These are phyloP conservation scores for Colletotrichum abscissum DNA, from an alignment of 2,329 filamentous ascomycete species.

Conservation along the genomic window DNA sequence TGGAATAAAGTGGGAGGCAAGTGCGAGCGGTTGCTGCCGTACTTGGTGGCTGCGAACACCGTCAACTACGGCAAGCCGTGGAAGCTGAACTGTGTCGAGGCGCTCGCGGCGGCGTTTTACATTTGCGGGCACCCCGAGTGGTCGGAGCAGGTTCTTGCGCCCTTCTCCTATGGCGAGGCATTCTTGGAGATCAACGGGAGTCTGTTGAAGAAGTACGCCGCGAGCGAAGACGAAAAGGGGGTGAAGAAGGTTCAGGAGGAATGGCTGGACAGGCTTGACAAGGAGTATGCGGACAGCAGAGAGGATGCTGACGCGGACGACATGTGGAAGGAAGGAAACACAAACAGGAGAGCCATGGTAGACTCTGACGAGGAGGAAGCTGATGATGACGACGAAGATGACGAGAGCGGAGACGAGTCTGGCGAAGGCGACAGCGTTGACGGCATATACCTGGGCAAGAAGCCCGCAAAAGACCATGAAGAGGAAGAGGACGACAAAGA, in stretches of 20 bases:
- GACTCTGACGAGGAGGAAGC: conserved; percentile 70
- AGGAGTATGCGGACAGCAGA: conserved; percentile 86
- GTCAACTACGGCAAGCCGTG: conserved; percentile 98
- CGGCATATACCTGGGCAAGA: conserved; percentile 71
- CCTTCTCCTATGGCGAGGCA: conserved; percentile 88
- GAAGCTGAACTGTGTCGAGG: conserved; percentile 95
- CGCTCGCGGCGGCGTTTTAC: conserved; percentile 89
- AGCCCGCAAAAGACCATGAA: conserved; percentile 51
- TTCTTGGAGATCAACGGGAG: conserved; percentile 93
- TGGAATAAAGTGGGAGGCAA: conserved; percentile 93
- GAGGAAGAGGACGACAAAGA: conserved; percentile 67
- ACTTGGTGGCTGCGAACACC: conserved; percentile 94
- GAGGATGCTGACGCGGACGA: conserved; percentile 75
- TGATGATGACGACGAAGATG: conserved; percentile 59
- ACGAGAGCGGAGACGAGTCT: conserved; percentile 56
- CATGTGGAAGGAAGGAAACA: conserved; percentile 91
- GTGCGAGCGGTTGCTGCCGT: conserved; percentile 90
- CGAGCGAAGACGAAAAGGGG: conserved; percentile 82
- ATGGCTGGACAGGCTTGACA: conserved; percentile 91
- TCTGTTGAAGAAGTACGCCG: conserved; percentile 85
- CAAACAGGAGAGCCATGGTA: conserved; percentile 72
- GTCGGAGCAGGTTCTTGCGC: conserved; percentile 84
- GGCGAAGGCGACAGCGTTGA: conserved; percentile 60
- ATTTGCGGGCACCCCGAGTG: conserved; percentile 94
- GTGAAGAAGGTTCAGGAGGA: conserved; percentile 87